Conservation (phyloP, 768 basidiomycete genomes). For the Russula brevipes region DNA sequence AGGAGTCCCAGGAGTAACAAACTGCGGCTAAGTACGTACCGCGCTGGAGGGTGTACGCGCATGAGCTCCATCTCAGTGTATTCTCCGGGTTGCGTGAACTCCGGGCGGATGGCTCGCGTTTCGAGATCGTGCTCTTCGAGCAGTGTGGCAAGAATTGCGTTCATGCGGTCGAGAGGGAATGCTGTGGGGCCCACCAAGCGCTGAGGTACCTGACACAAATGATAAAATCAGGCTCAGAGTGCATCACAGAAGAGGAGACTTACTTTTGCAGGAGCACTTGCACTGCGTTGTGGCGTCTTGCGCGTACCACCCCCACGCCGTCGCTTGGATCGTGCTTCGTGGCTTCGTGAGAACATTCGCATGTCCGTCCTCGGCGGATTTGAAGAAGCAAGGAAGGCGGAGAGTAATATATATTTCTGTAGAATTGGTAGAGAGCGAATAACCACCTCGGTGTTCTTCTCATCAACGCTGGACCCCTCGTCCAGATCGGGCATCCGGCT, state of each 20-base stretch:
- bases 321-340: conserved; percentile 58
- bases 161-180: conserved; percentile 73
- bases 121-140: conserved; percentile 67
- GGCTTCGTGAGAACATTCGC: conserved; percentile 73
- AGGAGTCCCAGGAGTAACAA: background rate
- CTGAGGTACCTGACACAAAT: conserved; percentile 53
- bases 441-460: conserved; percentile 20
- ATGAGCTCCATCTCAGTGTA: conserved; percentile 70
- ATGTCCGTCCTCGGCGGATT: conserved; percentile 79
- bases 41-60: conserved; percentile 53
- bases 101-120: conserved; percentile 39
- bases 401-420: conserved; percentile 70
- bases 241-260: background rate
- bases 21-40: conserved; percentile 39
- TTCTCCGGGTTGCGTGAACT: conserved; percentile 58
- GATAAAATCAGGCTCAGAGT: background rate
- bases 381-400: conserved; percentile 76
- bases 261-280: conserved; percentile 30
- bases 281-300: conserved; percentile 26
- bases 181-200: conserved; percentile 71
- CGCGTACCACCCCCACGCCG: conserved; percentile 35
- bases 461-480: conserved; percentile 1
- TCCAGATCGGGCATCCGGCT: conserved; percentile 43
- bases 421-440: conserved; percentile 50
- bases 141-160: conserved; percentile 74